Evolutionary conservation across 2,329 filamentous ascomycete species (phyloP), one percentile per base, ranked within the genome.

Genomic region (Arthrinium puccinioides): DNA sequence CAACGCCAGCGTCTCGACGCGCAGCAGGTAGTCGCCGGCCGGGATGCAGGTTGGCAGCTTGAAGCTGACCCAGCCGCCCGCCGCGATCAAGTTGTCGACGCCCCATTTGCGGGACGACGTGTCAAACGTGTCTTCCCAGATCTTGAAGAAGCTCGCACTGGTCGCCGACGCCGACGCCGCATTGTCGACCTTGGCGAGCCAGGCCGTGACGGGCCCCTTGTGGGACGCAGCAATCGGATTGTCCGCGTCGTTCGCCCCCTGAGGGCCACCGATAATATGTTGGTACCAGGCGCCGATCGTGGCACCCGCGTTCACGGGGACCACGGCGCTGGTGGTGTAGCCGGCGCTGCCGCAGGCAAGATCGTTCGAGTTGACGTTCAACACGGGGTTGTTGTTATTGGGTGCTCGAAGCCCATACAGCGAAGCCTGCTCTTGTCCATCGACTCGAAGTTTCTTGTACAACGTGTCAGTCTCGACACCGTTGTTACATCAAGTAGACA

Each of bases 161-260:
- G 47, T 55, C 45, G 60, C 55, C 39, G 54, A 53, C 8, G 67
- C 60, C 3, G 61, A 60, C 6, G 66, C 63, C 6, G 72, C 70
- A 44, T 72, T 65, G 48, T 65, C 59, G 4, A 76, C 72, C 53
- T 72, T 71, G 31, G 69, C 65, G 18, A 75, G 60, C 55, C 73
- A 75, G 2, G 68, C 64, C 32, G 70, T 66, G 27, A 76, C 59
- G 3, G 73, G 72, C 0, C 72, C 72, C 52, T 72, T 72, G 57
- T 76, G 72, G 10, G 66, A 69, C 38, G 62, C 56, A 21, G 72
- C 72, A 46, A 77, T 75, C 37, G 71, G 72, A 55, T 74, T 66
- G 53, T 72, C 70, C 11, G 24, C 54, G 57, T 72, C 70, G 44
- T 61, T 61, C 30, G 68, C 37, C 45, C 60, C 64, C 52, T 76